Evolutionary conservation across 73 alveolate species (phyloP).

Genomic region (Durusdinium trenchii): DNA sequence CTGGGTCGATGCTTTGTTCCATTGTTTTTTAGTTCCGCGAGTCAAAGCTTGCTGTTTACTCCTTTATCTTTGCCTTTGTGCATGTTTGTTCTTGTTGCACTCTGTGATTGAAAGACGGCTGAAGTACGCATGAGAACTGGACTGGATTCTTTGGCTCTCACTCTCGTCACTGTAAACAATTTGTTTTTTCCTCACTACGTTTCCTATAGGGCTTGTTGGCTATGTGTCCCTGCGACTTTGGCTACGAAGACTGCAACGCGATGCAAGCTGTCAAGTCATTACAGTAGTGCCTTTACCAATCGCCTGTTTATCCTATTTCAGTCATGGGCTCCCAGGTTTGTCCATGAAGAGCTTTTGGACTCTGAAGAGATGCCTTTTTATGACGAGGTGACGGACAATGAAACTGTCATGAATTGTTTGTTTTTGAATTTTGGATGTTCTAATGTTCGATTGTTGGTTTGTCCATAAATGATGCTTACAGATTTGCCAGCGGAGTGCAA

Average conservation of each 20-base stretch:
- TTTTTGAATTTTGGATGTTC: not conserved
- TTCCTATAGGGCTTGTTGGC: not conserved
- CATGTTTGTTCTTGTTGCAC: too few species aligned
- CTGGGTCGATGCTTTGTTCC: too few species aligned
- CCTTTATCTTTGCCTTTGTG: too few species aligned
- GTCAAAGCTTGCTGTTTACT: too few species aligned
- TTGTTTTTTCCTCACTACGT: not conserved
- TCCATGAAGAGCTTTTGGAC: conserved; percentile 62
- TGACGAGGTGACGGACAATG: not conserved
- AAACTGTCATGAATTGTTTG: not conserved
- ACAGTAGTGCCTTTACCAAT: not conserved
- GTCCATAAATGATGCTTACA: not conserved
- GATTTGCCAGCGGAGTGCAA: not conserved
- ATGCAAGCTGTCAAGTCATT: not conserved
- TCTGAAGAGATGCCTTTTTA: conserved; percentile 63
- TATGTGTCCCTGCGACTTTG: not conserved
- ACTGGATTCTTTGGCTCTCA: too few species aligned
- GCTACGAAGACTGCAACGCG: not conserved
- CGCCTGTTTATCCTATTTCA: not conserved
- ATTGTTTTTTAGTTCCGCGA: too few species aligned
- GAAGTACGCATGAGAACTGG: too few species aligned
- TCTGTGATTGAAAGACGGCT: too few species aligned
- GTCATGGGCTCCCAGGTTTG: conserved; percentile 10
- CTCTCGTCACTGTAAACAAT: too few species aligned
- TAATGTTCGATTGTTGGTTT: not conserved